Percentiles rank a stretch among this genome's conserved stretches.
phyloP scores from a whole-genome alignment of 2,329 filamentous ascomycete genomes.

The Exophiala sp. region DNA sequence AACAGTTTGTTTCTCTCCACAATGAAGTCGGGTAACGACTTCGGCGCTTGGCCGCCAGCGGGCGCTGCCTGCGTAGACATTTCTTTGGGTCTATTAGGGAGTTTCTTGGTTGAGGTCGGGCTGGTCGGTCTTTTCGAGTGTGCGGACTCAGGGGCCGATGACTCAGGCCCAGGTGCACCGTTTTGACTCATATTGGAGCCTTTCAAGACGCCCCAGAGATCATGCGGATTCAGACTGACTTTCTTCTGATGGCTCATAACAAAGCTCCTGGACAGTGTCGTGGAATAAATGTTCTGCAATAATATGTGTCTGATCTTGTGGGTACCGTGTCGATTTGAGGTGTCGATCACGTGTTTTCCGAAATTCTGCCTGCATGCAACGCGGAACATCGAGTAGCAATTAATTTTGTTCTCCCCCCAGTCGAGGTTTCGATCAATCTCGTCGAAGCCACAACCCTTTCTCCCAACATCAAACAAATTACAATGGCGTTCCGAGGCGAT shows the following conservation, averaged over 20 bases:
- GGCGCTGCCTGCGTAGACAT: constrained; percentile 29
- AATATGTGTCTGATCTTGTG: constrained; percentile 6
- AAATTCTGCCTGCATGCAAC: constrained; percentile 15
- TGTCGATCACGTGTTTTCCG: constrained; percentile 18
- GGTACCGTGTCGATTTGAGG: constrained; percentile 8
- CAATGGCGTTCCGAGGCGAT: constrained; percentile 61
- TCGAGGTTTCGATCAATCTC: background rate
- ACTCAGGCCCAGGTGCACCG: constrained; percentile 21
- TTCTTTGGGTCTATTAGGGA: constrained; percentile 26
- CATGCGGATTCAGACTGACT: constrained; percentile 27
- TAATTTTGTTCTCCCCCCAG: constrained; percentile 13
- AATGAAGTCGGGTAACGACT: constrained; percentile 65
- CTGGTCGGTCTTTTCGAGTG: constrained; percentile 29
- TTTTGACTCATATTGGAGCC: constrained; percentile 23
- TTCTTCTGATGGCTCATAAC: constrained; percentile 28
- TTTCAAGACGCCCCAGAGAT: constrained; percentile 28
- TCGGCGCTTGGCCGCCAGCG: constrained; percentile 31
- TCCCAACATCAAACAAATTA: constrained; percentile 26
- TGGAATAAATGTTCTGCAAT: constrained; percentile 14
- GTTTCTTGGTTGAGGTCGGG: constrained; percentile 33
- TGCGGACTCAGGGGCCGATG: constrained; percentile 25
- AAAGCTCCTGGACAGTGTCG: constrained; percentile 11
- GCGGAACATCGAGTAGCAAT: constrained; percentile 11
- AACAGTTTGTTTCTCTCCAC: constrained; percentile 80
- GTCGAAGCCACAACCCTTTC: constrained; percentile 7